Percentiles rank a stretch among this genome's conserved stretches.
Evolutionary conservation across 495 filamentous ascomycete species (phyloP).

Genomic region (Xylaria telfairii): DNA sequence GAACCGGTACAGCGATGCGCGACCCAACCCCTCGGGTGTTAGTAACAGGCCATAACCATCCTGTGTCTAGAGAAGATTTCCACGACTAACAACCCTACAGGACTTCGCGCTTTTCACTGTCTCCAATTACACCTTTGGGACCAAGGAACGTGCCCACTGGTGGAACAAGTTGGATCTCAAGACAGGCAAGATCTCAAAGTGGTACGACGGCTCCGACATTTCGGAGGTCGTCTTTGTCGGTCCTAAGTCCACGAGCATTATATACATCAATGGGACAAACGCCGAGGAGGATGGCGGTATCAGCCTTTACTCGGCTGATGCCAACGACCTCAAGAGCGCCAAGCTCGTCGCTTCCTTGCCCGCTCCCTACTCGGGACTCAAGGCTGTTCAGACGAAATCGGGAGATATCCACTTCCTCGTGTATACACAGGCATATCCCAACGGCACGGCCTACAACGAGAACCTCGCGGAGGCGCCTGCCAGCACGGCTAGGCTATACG

Average conservation of each 20-base stretch:
- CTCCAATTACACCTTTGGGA: constrained; percentile 74
- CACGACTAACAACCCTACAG: constrained; percentile 23
- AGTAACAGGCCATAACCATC: constrained; percentile 27
- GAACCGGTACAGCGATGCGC: constrained; percentile 39
- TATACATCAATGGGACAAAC: constrained; percentile 64
- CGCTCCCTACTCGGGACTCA: constrained; percentile 68
- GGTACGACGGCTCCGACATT: constrained; percentile 62
- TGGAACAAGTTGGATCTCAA: constrained; percentile 69
- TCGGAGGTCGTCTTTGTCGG: constrained; percentile 71
- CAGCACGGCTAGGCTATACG: constrained; percentile 62
- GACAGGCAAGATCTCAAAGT: constrained; percentile 63
- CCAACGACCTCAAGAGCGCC: constrained; percentile 43
- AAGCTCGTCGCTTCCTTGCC: constrained; percentile 59
- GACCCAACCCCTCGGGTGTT: constrained; percentile 41
- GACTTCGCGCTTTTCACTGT: constrained; percentile 40
- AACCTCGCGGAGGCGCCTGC: constrained; percentile 50
- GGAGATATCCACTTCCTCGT: constrained; percentile 70
- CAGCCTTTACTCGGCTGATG: constrained; percentile 58
- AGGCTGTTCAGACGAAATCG: constrained; percentile 59
- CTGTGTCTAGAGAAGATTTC: neutral
- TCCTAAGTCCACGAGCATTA: constrained; percentile 54
- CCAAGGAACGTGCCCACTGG: constrained; percentile 64
- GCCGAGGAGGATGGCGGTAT: constrained; percentile 61
- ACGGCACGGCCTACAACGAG: constrained; percentile 64
- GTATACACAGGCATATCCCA: constrained; percentile 59